Base-by-base conservation (phyloP, 176 grass and related monocot genomes). In the Ensete glaucum region DNA sequence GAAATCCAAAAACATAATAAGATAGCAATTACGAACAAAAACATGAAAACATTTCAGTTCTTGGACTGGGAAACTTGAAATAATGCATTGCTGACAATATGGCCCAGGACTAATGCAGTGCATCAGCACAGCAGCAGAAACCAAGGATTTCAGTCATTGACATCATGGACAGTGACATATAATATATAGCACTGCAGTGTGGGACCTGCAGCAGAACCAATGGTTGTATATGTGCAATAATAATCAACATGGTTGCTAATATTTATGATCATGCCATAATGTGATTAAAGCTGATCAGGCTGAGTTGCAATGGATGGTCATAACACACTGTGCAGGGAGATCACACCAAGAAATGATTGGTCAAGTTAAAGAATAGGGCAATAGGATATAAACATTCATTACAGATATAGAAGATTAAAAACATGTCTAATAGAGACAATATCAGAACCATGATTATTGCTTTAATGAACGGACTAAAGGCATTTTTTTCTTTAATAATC, bases 11-110 rank as follows among this genome's bases (percentile, higher is more conserved):
- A 52, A 29, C 11, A 43, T 13, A 27, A 50, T 62, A 22, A 25
- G 80, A 1, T 17, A 79, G 34, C 34, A 77, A 43, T 13, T n/a
- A 74, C 17, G 29, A 50, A 29, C 63, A 9, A 65, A 65, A 64
- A 64, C 4, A 65, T 65, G 63, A 12, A 27, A 11, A 27, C 21
- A 62, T 26, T 65, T 65, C 34, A 43, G 20, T 9, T 65, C 17
- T n/a, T 26, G 8, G 26, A 25, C n/a, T 26, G 63, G 2, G n/a
- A 63, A 63, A 10, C 20, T 23, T 60, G 6, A 60, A 60, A n/a
- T n/a, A 60, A 9, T 27, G 13, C 1, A 65, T 9, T 1, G 26
- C 9, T 26, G 12, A 27, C 9, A 26, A 22, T 26, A 24, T 0
- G 1, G 22, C 9, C 21, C 26, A 25, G 58, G 17, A 26, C 12